Evolutionary conservation across 345 rosid genomes (phyloP).

Genomic region (Populus simonii): DNA sequence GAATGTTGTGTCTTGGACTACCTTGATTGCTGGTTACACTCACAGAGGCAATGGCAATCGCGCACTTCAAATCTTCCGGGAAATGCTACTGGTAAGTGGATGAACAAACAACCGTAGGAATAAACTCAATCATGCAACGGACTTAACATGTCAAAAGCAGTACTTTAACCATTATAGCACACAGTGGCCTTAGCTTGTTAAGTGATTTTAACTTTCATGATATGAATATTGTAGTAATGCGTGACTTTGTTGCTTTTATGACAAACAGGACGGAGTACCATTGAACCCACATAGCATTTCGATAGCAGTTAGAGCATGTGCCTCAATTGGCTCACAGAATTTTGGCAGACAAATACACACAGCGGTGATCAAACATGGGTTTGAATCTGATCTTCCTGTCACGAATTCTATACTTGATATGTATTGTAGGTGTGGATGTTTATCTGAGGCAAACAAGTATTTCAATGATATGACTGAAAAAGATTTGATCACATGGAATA

Average conservation of each 20-base stretch:
- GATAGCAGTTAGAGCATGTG: slow-evolving; percentile 79
- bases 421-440: slow-evolving; percentile 75
- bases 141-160: not conserved
- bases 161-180: not conserved
- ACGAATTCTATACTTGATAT: slow-evolving; percentile 83
- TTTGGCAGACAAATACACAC: slow-evolving; percentile 71
- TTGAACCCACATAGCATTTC: slow-evolving; percentile 66
- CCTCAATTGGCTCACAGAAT: slow-evolving; percentile 50
- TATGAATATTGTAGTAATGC: not conserved
- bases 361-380: slow-evolving; percentile 51
- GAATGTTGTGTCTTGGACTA: slow-evolving; percentile 79
- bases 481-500: slow-evolving; percentile 83
- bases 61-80: slow-evolving; percentile 56
- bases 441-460: slow-evolving; percentile 53
- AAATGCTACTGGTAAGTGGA: slow-evolving; percentile 61
- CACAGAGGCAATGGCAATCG: slow-evolving; percentile 65
- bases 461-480: slow-evolving; percentile 69
- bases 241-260: slow-evolving; percentile 12
- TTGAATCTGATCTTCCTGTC: slow-evolving; percentile 67
- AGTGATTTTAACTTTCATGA: not conserved
- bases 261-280: slow-evolving; percentile 56
- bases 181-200: not conserved
- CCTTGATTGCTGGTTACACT: slow-evolving; percentile 72
- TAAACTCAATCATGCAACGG: too few relatives aligned
- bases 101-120: not conserved